Conservation (phyloP, 1,139 yeast genomes). For the Blastobotrys ciferrii region DNA sequence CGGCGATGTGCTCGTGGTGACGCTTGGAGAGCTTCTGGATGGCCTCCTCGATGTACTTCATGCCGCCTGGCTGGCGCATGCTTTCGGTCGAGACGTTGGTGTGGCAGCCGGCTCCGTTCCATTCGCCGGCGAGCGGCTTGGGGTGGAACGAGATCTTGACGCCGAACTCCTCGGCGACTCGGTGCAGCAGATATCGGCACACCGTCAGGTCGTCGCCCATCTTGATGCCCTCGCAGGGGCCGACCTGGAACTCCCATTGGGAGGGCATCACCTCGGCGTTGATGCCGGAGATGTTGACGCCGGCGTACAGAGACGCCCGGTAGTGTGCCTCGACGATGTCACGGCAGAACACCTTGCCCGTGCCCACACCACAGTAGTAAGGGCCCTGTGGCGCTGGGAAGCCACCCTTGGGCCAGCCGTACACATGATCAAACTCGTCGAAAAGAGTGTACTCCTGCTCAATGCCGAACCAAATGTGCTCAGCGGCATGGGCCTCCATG, state of each 20-base stretch:
- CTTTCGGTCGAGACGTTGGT: conserved; percentile 91
- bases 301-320: conserved; percentile 95
- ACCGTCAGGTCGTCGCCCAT: conserved; percentile 99
- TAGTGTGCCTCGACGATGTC: conserved; percentile 98
- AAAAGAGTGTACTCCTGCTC: conserved; percentile 98
- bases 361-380: conserved; percentile 99
- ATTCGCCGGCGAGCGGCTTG: conserved; percentile 92
- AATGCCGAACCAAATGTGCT: conserved; percentile 94
- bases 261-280: conserved; percentile 99
- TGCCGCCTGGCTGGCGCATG: conserved; percentile 96
- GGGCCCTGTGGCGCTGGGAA: conserved; percentile 99
- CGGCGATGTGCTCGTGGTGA: conserved; percentile 92
- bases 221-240: conserved; percentile 91
- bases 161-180: conserved; percentile 98
- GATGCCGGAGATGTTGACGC: conserved; percentile 87
- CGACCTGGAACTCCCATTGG: conserved; percentile 99
- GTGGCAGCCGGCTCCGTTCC: conserved; percentile 99
- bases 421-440: conserved; percentile 84
- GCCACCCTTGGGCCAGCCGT: conserved; percentile 99
- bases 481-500: conserved; percentile 86
- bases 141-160: conserved; percentile 99
- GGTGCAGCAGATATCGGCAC: conserved; percentile 86
- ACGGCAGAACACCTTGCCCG: conserved; percentile 97
- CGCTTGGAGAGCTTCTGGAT: conserved; percentile 91
- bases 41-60: conserved; percentile 89